Conservation (phyloP, 495 filamentous ascomycete species). For the Umbilicaria muhlenbergii region DNA sequence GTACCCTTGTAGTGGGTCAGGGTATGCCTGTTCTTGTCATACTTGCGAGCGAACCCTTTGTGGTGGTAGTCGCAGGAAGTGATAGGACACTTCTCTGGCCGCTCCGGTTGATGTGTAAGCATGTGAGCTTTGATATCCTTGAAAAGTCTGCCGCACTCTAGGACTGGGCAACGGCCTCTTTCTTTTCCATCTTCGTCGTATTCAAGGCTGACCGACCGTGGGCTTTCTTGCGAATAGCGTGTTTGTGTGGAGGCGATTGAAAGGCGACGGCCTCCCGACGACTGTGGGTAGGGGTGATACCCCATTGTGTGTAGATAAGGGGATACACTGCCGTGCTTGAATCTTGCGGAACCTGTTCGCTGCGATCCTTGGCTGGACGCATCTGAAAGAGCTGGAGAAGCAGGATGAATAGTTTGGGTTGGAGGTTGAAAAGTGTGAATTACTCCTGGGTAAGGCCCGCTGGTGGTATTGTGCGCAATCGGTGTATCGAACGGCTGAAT, state of each 20-base stretch:
- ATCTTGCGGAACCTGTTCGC: constrained; percentile 11
- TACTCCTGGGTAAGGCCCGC: constrained; percentile 7
- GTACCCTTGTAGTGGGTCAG: constrained; percentile 98
- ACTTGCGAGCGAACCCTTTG: constrained; percentile 94
- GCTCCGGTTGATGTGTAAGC: constrained; percentile 86
- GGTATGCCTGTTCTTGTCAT: constrained; percentile 98
- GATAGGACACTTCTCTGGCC: constrained; percentile 95
- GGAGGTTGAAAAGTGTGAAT: constrained; percentile 10
- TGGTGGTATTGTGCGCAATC: constrained; percentile 21
- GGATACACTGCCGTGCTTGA: constrained; percentile 17
- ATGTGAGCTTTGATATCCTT: constrained; percentile 92
- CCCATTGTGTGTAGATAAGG: constrained; percentile 21
- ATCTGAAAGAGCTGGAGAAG: constrained; percentile 19
- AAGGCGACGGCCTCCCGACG: constrained; percentile 25
- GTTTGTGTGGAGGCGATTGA: constrained; percentile 42
- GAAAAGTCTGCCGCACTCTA: constrained; percentile 80
- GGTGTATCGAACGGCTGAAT: constrained; percentile 31
- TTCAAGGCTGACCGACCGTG: constrained; percentile 33
- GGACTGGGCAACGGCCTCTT: constrained; percentile 63
- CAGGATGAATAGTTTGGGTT: constrained; percentile 16
- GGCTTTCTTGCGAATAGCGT: constrained; percentile 36
- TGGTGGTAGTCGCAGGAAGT: constrained; percentile 84
- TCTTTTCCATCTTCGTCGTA: constrained; percentile 46
- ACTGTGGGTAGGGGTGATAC: constrained; percentile 21
- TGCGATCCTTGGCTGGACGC: constrained; percentile 18